Evolutionary conservation across 2,329 filamentous ascomycete genomes (phyloP), one percentile per base, ranked within the genome.

Genomic region (Claviceps pusilla): DNA sequence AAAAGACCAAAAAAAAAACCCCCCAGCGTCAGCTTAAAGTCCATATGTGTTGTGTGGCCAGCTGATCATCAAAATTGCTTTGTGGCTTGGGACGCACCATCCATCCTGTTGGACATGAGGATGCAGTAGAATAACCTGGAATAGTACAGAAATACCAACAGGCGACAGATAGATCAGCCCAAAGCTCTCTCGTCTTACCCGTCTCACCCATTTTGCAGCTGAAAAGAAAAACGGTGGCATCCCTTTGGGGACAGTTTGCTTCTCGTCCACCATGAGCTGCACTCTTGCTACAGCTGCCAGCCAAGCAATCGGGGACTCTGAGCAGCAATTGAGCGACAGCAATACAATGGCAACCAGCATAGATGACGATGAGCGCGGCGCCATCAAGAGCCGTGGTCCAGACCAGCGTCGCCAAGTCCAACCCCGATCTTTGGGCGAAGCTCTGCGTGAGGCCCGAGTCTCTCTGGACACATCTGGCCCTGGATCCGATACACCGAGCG

Each of bases 401-500:
- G 28, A 52, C 19, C 45, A 41, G 19, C 48, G 19, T 19, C 50
- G 19, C 47, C 48, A 54, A 4, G 49, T 53, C 37, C 57, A 52
- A 46, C 59, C 58, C 10, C 55, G 58, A 29, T 63, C 66, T 7
- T 63, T 68, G 10, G 61, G 59, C 4, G 60, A 65, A 35, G 66
- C 64, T 45, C 57, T 68, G 37, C 60, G 56, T 14, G 58, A 59
- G 24, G 60, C 59, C 10, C 63, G 63, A n/a, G 59, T 59, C 46
- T 58, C 55, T 12, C 55, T 62, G 10, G 59, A 66, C 10, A 54
- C 51, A 10, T 28, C 54, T 2, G 50, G 52, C n/a, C 39, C 59
- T 56, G 58, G 62, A 37, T 72, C 70, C 2, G 72, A 73, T 14
- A 72, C 68, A 14, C 64, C 71, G 2, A 75, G 71, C 42, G 73